Base-by-base conservation (phyloP, 2,329 filamentous ascomycete genomes). In the Metarhizium guizhouense region DNA sequence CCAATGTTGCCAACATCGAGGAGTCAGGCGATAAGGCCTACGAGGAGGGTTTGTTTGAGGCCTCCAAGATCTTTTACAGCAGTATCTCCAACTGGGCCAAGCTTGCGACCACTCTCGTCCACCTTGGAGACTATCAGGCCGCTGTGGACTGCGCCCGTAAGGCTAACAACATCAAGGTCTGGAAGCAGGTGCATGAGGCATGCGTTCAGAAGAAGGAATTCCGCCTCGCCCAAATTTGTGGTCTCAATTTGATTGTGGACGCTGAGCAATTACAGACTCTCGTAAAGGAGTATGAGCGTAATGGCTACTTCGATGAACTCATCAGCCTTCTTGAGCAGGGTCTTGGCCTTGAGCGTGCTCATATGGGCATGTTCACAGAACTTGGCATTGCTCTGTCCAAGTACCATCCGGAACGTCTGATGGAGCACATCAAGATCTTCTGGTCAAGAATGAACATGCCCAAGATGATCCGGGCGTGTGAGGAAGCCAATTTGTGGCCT, bases 21-120 rank as follows among this genome's bases (percentile, higher is more conserved):
- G 89, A 94, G 64, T 97, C 91, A 57, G 94, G 94, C 78, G 94
- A 99, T 80, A 96, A 96, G 79, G 93, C 94, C 25, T 97, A 96
- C 63, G 88, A 86, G 60, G 94, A 99, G 74, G 93, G 93, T 58
- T 86, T 90, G 67, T 93, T 94, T 67, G 88, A 97, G 78, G 94
- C 94, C 47, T 90, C 94, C 61, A 99, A 99, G 83, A 97, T 99
- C 68, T 99, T 97, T 82, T 99, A 86, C 77, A 90, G 85, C 55
- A 97, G 90, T 76, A 95, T 99, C 70, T 99, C 94, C 54, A 99
- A 99, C 82, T 99, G 94, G 94, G 93, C 93, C 55, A 99, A 99
- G 79, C 85, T 99, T 65, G 92, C 94, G 14, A 97, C 94, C 11
- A 99, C 94, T 11, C 83, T 97, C 58, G 94, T 99, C n/a, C 91